Base-by-base conservation (phyloP, 495 filamentous ascomycete genomes). In the Mytilinidion resinicola region DNA sequence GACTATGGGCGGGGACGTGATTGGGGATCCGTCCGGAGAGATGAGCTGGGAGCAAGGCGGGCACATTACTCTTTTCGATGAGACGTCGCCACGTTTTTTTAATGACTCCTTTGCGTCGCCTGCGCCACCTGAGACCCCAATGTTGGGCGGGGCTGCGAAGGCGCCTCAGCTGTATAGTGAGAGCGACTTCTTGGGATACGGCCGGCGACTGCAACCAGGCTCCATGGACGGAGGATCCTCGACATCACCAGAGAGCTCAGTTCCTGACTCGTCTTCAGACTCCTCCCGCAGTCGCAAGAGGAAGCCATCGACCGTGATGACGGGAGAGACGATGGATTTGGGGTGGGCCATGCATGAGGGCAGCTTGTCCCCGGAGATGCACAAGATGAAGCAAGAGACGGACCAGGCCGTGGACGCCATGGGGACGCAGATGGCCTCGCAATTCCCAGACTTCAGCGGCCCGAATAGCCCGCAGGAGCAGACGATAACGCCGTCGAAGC, bases 231-330 rank as follows among this genome's bases (percentile, higher is more conserved):
- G 20, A 30, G 46, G 46, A 3, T 71, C 70, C 15, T 67, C 68
- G 1, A 56, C 65, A 14, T 77, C 76, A 1, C 70, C 74, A 8
- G 70, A 70, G 15, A 76, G 70, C 60, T 78, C 76, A 11, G 71
- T 66, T 20, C 74, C 67, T 30, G 77, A 78, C 56, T 79, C 78
- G 1, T 70, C 74, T 9, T 80, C 77, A 3, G 74, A 76, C 48
- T 73, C 74, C 1, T 77, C 76, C 8, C 67, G 61, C 43, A 59
- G 58, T 19, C 72, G 70, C 36, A 76, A 77, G 68, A 70, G 76
- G 15, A 78, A 77, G 53, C 69, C 75, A 19, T 77, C 77, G 8
- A 64, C 67, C 42, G 72, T 72, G 11, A 70, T 53, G 10, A 33
- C 65, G 19, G 59, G 66, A 17, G 56, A 57, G n/a, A 61, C 51